Conservation (phyloP, 305 asterid species). For the Salvia sclarea region DNA sequence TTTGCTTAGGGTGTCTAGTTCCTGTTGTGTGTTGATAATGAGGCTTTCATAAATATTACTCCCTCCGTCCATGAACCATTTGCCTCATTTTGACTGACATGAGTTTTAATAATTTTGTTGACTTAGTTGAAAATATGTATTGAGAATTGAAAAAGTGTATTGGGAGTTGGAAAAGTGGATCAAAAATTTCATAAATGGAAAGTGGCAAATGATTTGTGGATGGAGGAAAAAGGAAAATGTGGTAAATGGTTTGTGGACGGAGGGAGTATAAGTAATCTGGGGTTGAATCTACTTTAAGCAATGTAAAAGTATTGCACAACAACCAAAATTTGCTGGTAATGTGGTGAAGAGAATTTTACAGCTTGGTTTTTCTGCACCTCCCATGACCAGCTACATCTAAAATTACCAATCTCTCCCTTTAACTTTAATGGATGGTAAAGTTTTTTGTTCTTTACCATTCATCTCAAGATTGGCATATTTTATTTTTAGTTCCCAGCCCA, state of each 20-base stretch:
- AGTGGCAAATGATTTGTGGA: too few relatives aligned
- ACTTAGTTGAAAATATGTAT: too few relatives aligned
- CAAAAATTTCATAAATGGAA: too few relatives aligned
- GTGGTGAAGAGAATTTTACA: slow-evolving; percentile 45
- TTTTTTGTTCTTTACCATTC: slow-evolving; percentile 27
- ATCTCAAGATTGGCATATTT: slow-evolving; percentile 43
- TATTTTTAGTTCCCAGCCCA: not conserved
- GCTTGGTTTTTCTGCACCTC: slow-evolving; percentile 46
- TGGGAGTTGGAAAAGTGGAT: too few relatives aligned
- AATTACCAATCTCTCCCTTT: slow-evolving; percentile 39
- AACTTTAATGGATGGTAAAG: slow-evolving; percentile 33
- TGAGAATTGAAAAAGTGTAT: too few relatives aligned
- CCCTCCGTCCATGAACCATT: too few relatives aligned
- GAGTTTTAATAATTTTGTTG: too few relatives aligned
- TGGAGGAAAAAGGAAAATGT: too few relatives aligned
- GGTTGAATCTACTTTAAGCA: not conserved
- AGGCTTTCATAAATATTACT: slow-evolving; percentile 13
- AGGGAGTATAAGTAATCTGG: slow-evolving; percentile 11
- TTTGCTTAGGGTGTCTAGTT: slow-evolving; percentile 12
- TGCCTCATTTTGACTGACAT: too few relatives aligned
- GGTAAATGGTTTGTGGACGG: too few relatives aligned
- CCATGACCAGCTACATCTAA: slow-evolving; percentile 52
- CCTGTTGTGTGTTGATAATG: slow-evolving; percentile 18
- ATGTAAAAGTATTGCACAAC: not conserved
- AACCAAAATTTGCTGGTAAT: slow-evolving; percentile 43